phyloP scores from a whole-genome alignment of 2,329 filamentous ascomycete genomes.

The Venturia pyrina region DNA sequence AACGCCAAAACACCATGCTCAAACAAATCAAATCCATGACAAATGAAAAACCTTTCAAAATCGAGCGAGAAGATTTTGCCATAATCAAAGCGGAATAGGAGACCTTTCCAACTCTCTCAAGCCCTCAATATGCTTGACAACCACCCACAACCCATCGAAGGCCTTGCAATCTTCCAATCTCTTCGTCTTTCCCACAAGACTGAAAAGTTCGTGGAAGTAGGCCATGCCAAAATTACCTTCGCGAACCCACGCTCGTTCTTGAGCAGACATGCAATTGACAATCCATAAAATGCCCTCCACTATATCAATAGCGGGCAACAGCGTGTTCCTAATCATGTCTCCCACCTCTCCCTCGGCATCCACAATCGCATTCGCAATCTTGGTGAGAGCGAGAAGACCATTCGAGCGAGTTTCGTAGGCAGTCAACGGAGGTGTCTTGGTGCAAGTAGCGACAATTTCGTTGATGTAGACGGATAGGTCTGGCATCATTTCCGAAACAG shows the following conservation, averaged over 20 bases:
- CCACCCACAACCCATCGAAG: neutral
- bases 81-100: neutral
- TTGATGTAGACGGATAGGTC: neutral
- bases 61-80: neutral
- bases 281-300: neutral
- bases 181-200: neutral
- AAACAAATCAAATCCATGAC: neutral
- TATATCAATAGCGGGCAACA: neutral
- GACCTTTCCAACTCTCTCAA: neutral
- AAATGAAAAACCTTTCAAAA: neutral
- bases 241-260: neutral
- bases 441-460: neutral
- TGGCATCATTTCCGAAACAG: constrained; percentile 3
- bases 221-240: neutral
- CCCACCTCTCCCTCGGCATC: constrained; percentile 1
- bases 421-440: neutral
- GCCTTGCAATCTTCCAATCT: neutral
- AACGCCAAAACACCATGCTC: constrained; percentile 1
- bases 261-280: neutral
- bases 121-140: constrained; percentile 1
- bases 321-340: neutral
- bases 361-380: neutral
- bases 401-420: constrained; percentile 1
- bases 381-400: neutral
- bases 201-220: neutral